These are phyloP conservation scores for Xylariaceae sp. DNA, from an alignment of 2,329 filamentous ascomycete species.

Conservation along the genomic window DNA sequence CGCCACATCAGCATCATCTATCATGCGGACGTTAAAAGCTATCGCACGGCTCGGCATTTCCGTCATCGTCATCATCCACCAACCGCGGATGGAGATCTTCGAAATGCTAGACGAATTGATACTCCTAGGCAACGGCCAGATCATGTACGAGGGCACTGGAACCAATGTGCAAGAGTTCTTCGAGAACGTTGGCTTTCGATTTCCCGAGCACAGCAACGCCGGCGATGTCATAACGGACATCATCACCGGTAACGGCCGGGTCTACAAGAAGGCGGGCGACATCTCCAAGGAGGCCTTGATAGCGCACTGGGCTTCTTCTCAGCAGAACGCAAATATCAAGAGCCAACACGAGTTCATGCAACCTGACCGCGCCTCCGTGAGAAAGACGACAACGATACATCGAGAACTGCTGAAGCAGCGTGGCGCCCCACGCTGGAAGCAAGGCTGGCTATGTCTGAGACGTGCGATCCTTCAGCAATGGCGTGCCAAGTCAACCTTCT, in stretches of 20 bases:
- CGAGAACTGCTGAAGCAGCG: constrained; percentile 55
- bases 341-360: constrained; percentile 36
- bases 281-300: constrained; percentile 58
- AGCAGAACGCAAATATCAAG: constrained; percentile 34
- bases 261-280: constrained; percentile 56
- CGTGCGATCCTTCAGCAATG: constrained; percentile 64
- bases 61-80: constrained; percentile 65
- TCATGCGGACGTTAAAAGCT: constrained; percentile 61
- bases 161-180: constrained; percentile 56
- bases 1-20: constrained; percentile 60
- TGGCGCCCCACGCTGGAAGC: constrained; percentile 55
- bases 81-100: constrained; percentile 65
- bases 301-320: constrained; percentile 52
- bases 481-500: constrained; percentile 57
- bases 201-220: constrained; percentile 58
- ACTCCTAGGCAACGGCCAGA: constrained; percentile 60
- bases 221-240: constrained; percentile 68
- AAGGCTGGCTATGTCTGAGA: constrained; percentile 59
- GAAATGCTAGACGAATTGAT: constrained; percentile 63
- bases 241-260: constrained; percentile 61
- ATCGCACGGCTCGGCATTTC: constrained; percentile 63
- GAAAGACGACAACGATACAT: constrained; percentile 49
- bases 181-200: constrained; percentile 57
- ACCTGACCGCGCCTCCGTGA: constrained; percentile 44
- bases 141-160: constrained; percentile 60